Evolutionary conservation across 768 basidiomycete genomes (phyloP), one percentile per base, ranked within the genome.

Genomic region (Gelatoporia subvermispora): DNA sequence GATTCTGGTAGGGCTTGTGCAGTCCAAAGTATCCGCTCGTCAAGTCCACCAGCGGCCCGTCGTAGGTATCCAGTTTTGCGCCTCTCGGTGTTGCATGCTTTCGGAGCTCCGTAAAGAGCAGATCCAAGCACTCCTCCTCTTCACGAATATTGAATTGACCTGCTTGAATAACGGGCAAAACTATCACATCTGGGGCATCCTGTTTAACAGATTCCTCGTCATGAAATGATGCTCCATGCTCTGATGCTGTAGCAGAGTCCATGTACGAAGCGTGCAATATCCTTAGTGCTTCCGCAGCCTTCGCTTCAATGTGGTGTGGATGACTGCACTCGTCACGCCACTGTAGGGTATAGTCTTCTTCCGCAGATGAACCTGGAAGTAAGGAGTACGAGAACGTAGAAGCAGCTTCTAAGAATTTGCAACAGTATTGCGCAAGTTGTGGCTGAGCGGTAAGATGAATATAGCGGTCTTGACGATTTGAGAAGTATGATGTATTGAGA

Each of bases 11-110:
- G 11, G 77, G 78, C 49, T 75, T 70, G 61, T 88, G 88, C 25
- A 98, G 71, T 7, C 88, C 88, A 62, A 99, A 98, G 68, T 99
- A 99, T 10, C 96, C 96, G 58, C 86, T 93, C 7, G 96, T 99
- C 61, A 97, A 70, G 63, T 96, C 89, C 23, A 85, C 65, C 16
- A 78, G 59, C n/a, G 79, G 80, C 16, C 70, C 65, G 18, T 55
- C 48, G 39, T 60, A 59, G 3, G 35, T 20, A 15, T 17, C 8
- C 8, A 45, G 17, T 34, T n/a, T 13, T 41, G 38, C 28, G 37
- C 41, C 24, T 37, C 23, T 23, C 35, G 25, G 15, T 45, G 45
- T 20, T 47, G 58, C 25, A 17, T 54, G 43, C 17, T 56, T 57
- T 4, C 64, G 59, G 22, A 84, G 53, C 48, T 72, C 64, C n/a